phyloP scores from a whole-genome alignment of 202 grass and related monocot species.

The Zoysia matrella region DNA sequence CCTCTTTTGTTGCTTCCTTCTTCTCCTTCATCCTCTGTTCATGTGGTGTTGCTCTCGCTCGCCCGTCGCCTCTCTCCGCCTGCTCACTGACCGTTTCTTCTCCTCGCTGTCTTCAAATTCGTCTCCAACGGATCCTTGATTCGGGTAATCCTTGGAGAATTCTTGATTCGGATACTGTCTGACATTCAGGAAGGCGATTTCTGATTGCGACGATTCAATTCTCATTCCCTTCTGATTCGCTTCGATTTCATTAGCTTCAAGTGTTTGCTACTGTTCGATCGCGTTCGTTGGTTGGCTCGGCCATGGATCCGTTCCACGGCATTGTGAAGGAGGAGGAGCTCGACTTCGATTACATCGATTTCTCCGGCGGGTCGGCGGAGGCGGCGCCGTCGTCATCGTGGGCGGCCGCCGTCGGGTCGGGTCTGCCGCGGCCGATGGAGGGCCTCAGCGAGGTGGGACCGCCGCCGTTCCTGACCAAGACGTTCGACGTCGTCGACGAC shows the following conservation, averaged over 20 bases:
- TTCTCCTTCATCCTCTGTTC: not conserved
- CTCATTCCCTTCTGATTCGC: slow-evolving; percentile 5
- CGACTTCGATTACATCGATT: slow-evolving; percentile 37
- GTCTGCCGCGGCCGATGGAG: slow-evolving; percentile 60
- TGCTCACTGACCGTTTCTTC: not conserved
- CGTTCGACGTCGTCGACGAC: slow-evolving; percentile 70
- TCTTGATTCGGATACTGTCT: not conserved
- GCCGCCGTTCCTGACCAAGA: slow-evolving; percentile 72
- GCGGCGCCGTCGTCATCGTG: not conserved
- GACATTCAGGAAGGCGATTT: slow-evolving; percentile 13
- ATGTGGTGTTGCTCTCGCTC: slow-evolving; percentile 4
- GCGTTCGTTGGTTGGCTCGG: not conserved
- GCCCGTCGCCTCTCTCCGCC: not conserved
- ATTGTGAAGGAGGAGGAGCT: slow-evolving; percentile 60
- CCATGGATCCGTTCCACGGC: slow-evolving; percentile 50
- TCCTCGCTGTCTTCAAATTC: not conserved
- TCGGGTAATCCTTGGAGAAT: not conserved
- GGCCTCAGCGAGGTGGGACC: slow-evolving; percentile 57
- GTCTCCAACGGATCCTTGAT: not conserved
- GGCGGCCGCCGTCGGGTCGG: slow-evolving; percentile 9
- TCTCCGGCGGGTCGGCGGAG: not conserved
- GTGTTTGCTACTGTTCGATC: not conserved
- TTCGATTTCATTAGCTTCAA: not conserved
- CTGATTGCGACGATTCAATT: slow-evolving; percentile 4
- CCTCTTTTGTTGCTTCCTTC: not conserved